These are phyloP conservation scores for Schoenoplectus triqueter DNA, from an alignment of 202 grass and related monocot species.

Conservation along the genomic window DNA sequence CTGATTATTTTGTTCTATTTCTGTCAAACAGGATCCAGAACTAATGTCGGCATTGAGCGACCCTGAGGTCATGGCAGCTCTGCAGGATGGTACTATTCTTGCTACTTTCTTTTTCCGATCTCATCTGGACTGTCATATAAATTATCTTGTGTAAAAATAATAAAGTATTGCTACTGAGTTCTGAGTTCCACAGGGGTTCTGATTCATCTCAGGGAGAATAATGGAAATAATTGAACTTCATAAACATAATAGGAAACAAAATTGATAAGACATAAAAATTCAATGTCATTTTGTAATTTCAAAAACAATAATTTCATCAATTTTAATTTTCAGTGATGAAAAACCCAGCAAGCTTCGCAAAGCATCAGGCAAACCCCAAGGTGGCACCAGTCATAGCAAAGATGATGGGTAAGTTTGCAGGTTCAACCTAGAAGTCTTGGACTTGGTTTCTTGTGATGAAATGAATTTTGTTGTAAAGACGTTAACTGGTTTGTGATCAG, in stretches of 20 bases:
- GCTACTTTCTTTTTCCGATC: background rate
- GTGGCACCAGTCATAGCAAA: constrained; percentile 82
- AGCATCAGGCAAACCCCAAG: constrained; percentile 82
- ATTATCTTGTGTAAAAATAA: background rate
- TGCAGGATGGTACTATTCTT: constrained; percentile 78
- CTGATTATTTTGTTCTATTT: constrained; percentile 24
- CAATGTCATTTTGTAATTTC: too few species aligned
- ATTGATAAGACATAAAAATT: background rate
- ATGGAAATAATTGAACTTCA: background rate
- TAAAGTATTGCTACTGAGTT: background rate
- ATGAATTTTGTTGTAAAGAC: constrained; percentile 3
- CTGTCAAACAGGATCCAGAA: constrained; percentile 77
- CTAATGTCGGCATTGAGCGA: constrained; percentile 87
- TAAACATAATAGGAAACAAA: background rate
- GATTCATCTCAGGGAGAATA: background rate
- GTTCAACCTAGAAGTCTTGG: constrained; percentile 5
- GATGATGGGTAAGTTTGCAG: constrained; percentile 82
- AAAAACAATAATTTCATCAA: background rate
- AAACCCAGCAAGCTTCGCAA: constrained; percentile 77
- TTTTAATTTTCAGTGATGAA: constrained; percentile 76
- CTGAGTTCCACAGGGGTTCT: background rate
- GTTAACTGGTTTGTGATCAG: background rate
- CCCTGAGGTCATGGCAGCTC: constrained; percentile 87
- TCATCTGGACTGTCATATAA: background rate
- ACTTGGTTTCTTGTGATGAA: background rate